These are phyloP conservation scores for Globisporangium okanoganense DNA, from an alignment of 352 stramenopile genomes.

Conservation along the genomic window DNA sequence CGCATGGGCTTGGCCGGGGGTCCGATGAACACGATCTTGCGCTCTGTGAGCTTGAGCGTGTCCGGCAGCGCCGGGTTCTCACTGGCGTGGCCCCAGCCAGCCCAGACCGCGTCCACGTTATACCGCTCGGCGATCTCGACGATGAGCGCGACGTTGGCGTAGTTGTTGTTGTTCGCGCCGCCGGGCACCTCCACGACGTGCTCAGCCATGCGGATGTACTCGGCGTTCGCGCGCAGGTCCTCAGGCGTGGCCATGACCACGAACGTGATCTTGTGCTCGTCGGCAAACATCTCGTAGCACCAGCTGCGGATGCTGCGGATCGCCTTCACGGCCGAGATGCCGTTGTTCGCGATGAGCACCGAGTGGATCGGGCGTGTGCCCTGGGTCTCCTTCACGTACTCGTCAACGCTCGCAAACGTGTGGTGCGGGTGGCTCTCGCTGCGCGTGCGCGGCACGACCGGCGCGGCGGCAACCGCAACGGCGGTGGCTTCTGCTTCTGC, in stretches of 20 bases:
- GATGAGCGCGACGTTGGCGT: conserved; percentile 99
- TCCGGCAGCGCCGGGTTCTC: conserved; percentile 98
- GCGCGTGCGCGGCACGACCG: conserved; percentile 26
- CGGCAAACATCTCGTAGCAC: conserved; percentile 98
- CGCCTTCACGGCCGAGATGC: conserved; percentile 98
- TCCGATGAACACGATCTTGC: conserved; percentile 98
- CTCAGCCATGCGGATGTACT: conserved; percentile 99
- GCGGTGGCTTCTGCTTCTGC: neutral
- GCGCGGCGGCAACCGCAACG: neutral
- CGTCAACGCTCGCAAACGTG: conserved; percentile 88
- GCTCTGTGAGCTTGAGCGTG: conserved; percentile 84
- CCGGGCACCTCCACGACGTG: conserved; percentile 99
- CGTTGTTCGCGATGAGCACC: conserved; percentile 99
- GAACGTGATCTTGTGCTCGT: conserved; percentile 94
- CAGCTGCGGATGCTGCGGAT: conserved; percentile 99
- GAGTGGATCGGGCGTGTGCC: conserved; percentile 92
- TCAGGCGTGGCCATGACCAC: conserved; percentile 99
- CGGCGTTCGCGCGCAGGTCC: conserved; percentile 98
- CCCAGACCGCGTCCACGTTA: conserved; percentile 97
- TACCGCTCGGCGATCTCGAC: conserved; percentile 97
- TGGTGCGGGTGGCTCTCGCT: conserved; percentile 55
- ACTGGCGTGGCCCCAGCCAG: conserved; percentile 98
- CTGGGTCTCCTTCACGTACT: conserved; percentile 91
- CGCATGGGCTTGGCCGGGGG: conserved; percentile 97
- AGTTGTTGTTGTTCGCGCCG: conserved; percentile 99